Base-by-base conservation (phyloP, 306 rosid species). In the Alnus glutinosa region DNA sequence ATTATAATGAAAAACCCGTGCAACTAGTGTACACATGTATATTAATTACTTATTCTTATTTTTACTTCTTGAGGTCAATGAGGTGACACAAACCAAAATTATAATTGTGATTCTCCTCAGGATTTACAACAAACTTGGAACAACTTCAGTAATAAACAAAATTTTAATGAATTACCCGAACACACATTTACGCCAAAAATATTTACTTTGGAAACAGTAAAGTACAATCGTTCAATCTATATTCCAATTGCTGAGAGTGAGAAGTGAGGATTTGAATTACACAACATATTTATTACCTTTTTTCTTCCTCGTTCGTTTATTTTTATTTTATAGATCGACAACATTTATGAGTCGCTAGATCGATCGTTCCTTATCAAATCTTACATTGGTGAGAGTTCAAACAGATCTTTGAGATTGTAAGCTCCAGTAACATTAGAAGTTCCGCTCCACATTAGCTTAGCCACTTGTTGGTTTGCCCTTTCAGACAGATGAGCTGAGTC, bases 401-500 rank as follows among this genome's bases (percentile, higher is more conserved):
- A 85, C 1, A 87, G 57, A 46, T 55, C 36, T 55, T 80, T 79
- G n/a, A 85, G 81, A 73, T 77, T 80, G 74, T 74, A 71, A 71
- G 88, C 81, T 7, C 70, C 62, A 1, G 63, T 77, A 42, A 75
- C 6, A 66, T 70, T 49, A 30, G 73, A 19, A 32, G 9, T 30
- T 70, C 83, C 80, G 54, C 54, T 76, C 89, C 91, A 83, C 57
- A 75, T 9, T 12, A 78, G 71, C 67, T 76, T 2, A 19, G 89
- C 76, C 1, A 85, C 14, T 69, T 76, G 85, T 37, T 78, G 58
- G 77, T 76, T 42, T 18, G 57, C 87, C 55, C 23, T 70, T 1
- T 88, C 84, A 0, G 83, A 39, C 1, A 70, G 77, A 76, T 88
- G 91, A 63, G 12, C n/a, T 2, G 82, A 67, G 61, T 88, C 91